phyloP scores from a whole-genome alignment of 257 asterid species.

The Forsythia suspensa region DNA sequence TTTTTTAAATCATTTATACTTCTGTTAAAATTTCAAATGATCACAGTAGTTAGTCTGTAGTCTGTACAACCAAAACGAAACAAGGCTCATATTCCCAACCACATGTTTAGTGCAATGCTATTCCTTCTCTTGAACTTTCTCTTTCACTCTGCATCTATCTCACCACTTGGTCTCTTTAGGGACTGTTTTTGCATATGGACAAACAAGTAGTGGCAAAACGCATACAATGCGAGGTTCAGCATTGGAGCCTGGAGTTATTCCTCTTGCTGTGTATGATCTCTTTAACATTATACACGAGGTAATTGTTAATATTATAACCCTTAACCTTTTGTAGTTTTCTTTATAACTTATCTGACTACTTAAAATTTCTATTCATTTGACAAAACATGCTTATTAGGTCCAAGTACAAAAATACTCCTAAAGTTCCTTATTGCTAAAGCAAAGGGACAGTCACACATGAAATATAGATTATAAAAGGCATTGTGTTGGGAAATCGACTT shows the following conservation, averaged over 20 bases:
- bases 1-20: not conserved
- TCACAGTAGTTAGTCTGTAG: not conserved
- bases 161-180: slow-evolving; percentile 42
- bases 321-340: slow-evolving; percentile 1
- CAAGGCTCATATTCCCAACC: not conserved
- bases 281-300: slow-evolving; percentile 77
- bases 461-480: not conserved
- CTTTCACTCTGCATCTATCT: not conserved
- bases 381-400: not conserved
- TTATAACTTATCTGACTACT: slow-evolving; percentile 1
- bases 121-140: not conserved
- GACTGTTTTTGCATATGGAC: slow-evolving; percentile 98
- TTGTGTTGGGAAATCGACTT: not conserved
- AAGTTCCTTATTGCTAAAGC: not conserved
- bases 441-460: not conserved
- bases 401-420: not conserved
- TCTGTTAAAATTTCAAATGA: not conserved
- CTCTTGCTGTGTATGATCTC: slow-evolving; percentile 77
- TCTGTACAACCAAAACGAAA: not conserved
- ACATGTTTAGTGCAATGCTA: not conserved
- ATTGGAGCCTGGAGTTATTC: slow-evolving; percentile 91
- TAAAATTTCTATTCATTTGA: not conserved
- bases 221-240: slow-evolving; percentile 93
- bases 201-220: slow-evolving; percentile 95
- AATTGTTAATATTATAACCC: slow-evolving; percentile 1